Conservation (phyloP, 164 flowering plant species). For the Magnolia sinica region DNA sequence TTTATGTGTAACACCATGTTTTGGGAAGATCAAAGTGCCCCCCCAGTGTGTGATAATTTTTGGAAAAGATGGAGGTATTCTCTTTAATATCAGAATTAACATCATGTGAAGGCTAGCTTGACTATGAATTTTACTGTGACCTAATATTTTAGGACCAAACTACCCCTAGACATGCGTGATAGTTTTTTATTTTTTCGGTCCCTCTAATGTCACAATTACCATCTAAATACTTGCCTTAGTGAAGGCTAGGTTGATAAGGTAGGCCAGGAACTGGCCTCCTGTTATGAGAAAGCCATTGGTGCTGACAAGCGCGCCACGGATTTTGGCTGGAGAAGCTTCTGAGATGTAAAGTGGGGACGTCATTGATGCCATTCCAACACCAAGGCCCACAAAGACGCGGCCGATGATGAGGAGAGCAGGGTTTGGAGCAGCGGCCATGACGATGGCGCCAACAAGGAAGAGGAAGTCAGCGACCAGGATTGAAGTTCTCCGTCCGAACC, state of each 20-base stretch:
- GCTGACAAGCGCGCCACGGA: conserved; percentile 66
- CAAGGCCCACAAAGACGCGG: conserved; percentile 53
- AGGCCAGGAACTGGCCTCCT: conserved; percentile 76
- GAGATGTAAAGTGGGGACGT: conserved; percentile 68
- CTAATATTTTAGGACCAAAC: no score
- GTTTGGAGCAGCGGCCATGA: conserved; percentile 56
- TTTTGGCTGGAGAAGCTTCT: conserved; percentile 58
- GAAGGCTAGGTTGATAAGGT: conserved; percentile 64
- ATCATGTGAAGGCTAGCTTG: no score
- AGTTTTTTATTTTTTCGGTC: no score
- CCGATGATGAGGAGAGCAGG: conserved; percentile 50
- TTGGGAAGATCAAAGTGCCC: no score
- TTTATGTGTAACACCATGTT: no score
- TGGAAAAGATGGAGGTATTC: no score
- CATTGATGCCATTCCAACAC: conserved; percentile 77
- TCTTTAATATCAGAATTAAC: no score
- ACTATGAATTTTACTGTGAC: no score
- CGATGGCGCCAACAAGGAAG: conserved; percentile 54
- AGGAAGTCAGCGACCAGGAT: conserved; percentile 53
- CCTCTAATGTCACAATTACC: neutral
- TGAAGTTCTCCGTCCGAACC: conserved; percentile 41
- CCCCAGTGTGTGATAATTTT: no score
- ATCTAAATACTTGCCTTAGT: conserved; percentile 34
- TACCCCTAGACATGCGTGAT: neutral
- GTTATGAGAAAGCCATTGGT: conserved; percentile 67